Base-by-base conservation (phyloP, 2,329 filamentous ascomycete species). In the Colletotrichum viniferum region DNA sequence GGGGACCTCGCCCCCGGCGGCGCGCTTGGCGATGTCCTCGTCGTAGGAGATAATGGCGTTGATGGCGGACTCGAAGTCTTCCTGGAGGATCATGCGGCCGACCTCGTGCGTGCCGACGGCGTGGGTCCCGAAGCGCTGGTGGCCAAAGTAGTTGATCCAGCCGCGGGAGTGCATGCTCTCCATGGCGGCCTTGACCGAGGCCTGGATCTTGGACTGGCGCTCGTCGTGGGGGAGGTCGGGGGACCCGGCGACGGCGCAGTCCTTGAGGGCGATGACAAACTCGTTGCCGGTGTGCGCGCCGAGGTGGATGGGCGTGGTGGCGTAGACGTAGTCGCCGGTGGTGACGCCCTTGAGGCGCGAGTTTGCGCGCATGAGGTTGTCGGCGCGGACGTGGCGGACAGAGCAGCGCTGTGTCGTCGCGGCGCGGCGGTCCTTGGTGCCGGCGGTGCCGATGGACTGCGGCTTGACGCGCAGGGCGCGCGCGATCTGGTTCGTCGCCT, bases 91-190 rank as follows among this genome's bases (percentile, higher is more conserved):
- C 82, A 95, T 93, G 81, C 94, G 91, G 64, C 97, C 97, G 65
- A 98, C 88, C 55, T 93, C 90, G 81, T 98, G 95, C 1, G 97
- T 99, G 38, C 96, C 94, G 14, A 95, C 94, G 32, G 92, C 87
- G 83, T 97, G 96, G 0, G 96, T 96, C 32, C 97, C 97, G 80
- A 99, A 99, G 28, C 97, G 93, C 85, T 99, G 97, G n/a, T 98
- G 92, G 10, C 97, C 97, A 81, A 96, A 99, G 86, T 98, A 99
- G 85, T 99, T 99, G 85, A 99, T 93, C 87, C 97, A 99, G 4
- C 97, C 97, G 60, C 93, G 90, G 58, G 92, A 86, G 70, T 90
- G 88, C 78, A 98, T 91, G 77, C 93, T 91, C 56, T 90, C 86
- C 66, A 98, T 86, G 1, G 95, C 89, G 16, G 88, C 83, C 71